These are phyloP conservation scores for Pichia kluyveri DNA, from an alignment of 805 yeast genomes.

Conservation along the genomic window DNA sequence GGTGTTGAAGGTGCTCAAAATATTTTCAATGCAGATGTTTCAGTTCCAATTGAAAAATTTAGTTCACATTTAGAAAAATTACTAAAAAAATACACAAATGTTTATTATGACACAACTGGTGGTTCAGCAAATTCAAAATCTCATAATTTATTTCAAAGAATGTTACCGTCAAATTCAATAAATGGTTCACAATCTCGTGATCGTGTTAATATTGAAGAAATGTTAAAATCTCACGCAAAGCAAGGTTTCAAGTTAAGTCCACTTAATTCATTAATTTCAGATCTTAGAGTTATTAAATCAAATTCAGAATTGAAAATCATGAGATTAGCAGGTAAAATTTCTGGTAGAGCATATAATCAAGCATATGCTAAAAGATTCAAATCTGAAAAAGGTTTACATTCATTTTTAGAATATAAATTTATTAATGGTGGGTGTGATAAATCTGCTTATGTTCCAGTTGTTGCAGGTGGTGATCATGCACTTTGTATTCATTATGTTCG, in stretches of 20 bases:
- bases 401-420: slow-evolving; percentile 76
- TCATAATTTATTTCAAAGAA: slow-evolving; percentile 4
- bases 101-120: slow-evolving; percentile 43
- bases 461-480: slow-evolving; percentile 88
- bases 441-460: slow-evolving; percentile 90
- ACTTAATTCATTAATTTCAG: slow-evolving; percentile 33
- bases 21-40: slow-evolving; percentile 80
- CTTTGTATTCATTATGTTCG: slow-evolving; percentile 89
- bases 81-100: slow-evolving; percentile 36
- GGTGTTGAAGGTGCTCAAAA: slow-evolving; percentile 79
- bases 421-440: slow-evolving; percentile 82
- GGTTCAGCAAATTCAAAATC: slow-evolving; percentile 6
- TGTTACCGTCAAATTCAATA: slow-evolving; percentile 12
- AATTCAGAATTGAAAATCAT: slow-evolving; percentile 66
- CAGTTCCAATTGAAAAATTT: slow-evolving; percentile 41
- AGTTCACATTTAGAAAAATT: slow-evolving; percentile 37
- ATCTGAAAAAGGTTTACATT: slow-evolving; percentile 70
- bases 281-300: slow-evolving; percentile 63
- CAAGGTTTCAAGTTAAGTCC: slow-evolving; percentile 27
- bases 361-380: slow-evolving; percentile 63
- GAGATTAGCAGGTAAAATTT: slow-evolving; percentile 75
- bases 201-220: slow-evolving; percentile 9
- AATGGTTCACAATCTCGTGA: slow-evolving; percentile 14
- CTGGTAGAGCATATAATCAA: slow-evolving; percentile 74
- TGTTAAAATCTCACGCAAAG: slow-evolving; percentile 17